A percentile compares a stretch with the other conserved stretches of the same genome.
Conservation (phyloP, 768 basidiomycete species). For the Cystoderma amianthinum region DNA sequence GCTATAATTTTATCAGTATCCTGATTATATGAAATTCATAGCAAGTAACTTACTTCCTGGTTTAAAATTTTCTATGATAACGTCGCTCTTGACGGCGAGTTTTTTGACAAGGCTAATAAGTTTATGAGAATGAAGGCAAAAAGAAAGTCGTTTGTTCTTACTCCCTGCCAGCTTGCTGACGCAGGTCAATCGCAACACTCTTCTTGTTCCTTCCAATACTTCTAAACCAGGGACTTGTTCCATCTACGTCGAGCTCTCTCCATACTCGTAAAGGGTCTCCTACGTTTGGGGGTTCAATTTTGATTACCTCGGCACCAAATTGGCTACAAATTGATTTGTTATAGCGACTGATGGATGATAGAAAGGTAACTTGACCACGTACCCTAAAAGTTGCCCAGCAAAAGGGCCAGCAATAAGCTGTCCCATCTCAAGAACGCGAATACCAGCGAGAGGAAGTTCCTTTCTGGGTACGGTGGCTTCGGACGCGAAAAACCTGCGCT, state of each 20-base stretch:
- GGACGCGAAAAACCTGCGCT: conserved; percentile 9
- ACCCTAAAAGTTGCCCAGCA: conserved; percentile 68
- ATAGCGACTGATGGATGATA: too few species aligned
- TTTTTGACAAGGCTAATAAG: conserved; percentile 46
- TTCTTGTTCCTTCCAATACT: conserved; percentile 71
- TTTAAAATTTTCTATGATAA: conserved; percentile 68
- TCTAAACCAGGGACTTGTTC: conserved; percentile 69
- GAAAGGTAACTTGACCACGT: conserved; percentile 9
- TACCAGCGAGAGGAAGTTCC: conserved; percentile 51
- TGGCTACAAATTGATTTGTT: conserved; percentile 35
- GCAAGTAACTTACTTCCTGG: conserved; percentile 51
- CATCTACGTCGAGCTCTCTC: conserved; percentile 66
- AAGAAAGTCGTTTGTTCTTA: conserved; percentile 15
- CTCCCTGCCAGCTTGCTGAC: conserved; percentile 45
- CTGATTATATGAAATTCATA: not conserved
- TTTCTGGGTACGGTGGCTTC: conserved; percentile 10
- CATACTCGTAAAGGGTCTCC: conserved; percentile 68
- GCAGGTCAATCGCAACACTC: conserved; percentile 61
- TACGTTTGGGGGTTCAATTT: conserved; percentile 54
- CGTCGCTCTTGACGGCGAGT: conserved; percentile 59
- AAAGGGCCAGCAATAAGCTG: conserved; percentile 71
- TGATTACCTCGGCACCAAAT: conserved; percentile 69
- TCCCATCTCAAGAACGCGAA: conserved; percentile 63
- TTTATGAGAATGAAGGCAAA: not conserved
- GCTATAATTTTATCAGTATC: conserved; percentile 27